These are phyloP conservation scores for Anisodus tanguticus DNA, from an alignment of 257 asterid species.

Conservation along the genomic window DNA sequence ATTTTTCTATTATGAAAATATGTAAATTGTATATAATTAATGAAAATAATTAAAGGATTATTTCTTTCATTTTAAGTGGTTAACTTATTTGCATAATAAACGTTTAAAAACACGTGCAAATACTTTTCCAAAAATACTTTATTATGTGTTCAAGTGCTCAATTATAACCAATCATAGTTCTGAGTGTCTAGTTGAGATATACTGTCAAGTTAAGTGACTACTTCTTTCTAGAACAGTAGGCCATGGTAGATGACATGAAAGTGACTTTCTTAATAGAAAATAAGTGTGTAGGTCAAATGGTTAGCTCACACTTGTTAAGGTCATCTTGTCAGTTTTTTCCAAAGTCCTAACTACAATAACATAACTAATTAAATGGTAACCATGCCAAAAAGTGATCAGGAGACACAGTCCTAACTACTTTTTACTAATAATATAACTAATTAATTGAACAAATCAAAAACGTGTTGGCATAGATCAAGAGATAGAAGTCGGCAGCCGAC, in stretches of 20 bases:
- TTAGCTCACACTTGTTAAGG: background rate
- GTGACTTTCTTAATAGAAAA: conserved; percentile 29
- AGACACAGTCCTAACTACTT: conserved; percentile 9
- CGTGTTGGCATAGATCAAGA: background rate
- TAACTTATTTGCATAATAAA: background rate
- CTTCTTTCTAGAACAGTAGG: conserved; percentile 28
- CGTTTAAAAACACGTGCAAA: background rate
- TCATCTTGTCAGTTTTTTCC: background rate
- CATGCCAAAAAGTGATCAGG: background rate
- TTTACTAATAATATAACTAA: conserved; percentile 17
- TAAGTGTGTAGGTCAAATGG: conserved; percentile 12
- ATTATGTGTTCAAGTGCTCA: too few relatives aligned
- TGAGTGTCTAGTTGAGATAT: background rate
- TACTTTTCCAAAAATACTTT: background rate
- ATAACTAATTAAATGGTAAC: background rate
- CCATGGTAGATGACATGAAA: conserved; percentile 28
- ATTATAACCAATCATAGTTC: too few relatives aligned
- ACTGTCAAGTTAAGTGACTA: background rate
- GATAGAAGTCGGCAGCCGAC: background rate
- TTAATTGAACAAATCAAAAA: background rate
- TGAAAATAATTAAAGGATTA: too few relatives aligned
- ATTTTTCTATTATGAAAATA: too few relatives aligned
- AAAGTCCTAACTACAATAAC: conserved; percentile 13
- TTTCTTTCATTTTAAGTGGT: too few relatives aligned
- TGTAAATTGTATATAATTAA: too few relatives aligned